Conservation (phyloP, 805 yeast species). For the Metschnikowia amazonensis region DNA sequence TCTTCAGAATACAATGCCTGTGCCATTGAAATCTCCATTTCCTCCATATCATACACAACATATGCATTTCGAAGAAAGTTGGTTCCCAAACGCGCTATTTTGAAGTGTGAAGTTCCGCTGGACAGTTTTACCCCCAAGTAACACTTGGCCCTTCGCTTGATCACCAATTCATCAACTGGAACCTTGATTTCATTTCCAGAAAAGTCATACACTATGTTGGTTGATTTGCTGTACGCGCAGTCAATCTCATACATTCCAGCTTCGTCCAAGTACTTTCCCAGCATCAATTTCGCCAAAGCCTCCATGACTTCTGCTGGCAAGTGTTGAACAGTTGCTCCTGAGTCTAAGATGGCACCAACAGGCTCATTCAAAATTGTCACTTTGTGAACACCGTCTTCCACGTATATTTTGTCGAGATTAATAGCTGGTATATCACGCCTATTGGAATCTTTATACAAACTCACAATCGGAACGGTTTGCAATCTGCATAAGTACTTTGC, state of each 20-base stretch:
- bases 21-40: conserved; percentile 42
- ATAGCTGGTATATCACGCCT: background rate
- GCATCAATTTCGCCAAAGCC: background rate
- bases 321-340: background rate
- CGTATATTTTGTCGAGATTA: background rate
- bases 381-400: background rate
- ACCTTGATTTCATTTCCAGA: background rate
- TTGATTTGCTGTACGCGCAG: background rate
- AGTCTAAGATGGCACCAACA: background rate
- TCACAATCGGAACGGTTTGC: background rate
- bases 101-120: no score
- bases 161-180: background rate
- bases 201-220: background rate
- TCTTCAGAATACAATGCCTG: background rate
- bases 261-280: background rate
- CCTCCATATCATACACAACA: conserved; percentile 59
- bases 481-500: background rate
- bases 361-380: background rate
- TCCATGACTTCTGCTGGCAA: background rate
- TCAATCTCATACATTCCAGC: background rate
- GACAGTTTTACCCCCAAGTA: no score
- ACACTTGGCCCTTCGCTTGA: no score
- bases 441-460: no score
- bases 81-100: conserved; percentile 46
- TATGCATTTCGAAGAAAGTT: conserved; percentile 59